A percentile compares a stretch with the other conserved stretches of the same genome.
Evolutionary conservation across 495 filamentous ascomycete genomes (phyloP).

Genomic region (Cetradonia linearis): DNA sequence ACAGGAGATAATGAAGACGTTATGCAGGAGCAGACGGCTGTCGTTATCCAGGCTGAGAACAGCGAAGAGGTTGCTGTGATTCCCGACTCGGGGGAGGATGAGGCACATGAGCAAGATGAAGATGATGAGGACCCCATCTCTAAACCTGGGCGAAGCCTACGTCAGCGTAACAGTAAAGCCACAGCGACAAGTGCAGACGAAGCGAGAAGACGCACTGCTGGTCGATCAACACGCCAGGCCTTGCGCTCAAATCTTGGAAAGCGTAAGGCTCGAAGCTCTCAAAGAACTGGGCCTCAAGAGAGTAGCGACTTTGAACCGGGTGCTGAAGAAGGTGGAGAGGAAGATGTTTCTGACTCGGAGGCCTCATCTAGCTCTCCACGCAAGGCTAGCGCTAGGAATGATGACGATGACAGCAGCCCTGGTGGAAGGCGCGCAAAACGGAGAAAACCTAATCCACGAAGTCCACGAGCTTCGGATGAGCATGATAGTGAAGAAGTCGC

Average conservation of each 20-base stretch:
- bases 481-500: conserved; percentile 38
- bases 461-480: conserved; percentile 45
- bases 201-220: conserved; percentile 28
- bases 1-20: conserved; percentile 35
- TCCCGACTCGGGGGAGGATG: conserved; percentile 43
- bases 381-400: conserved; percentile 36
- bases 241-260: conserved; percentile 36
- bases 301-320: conserved; percentile 84
- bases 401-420: conserved; percentile 40
- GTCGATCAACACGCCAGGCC: conserved; percentile 40
- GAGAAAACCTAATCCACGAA: conserved; percentile 40
- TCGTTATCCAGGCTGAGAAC: conserved; percentile 34
- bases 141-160: conserved; percentile 39
- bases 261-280: conserved; percentile 37
- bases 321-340: conserved; percentile 59
- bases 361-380: conserved; percentile 36
- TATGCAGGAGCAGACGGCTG: conserved; percentile 23
- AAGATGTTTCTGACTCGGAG: conserved; percentile 42
- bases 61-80: conserved; percentile 40
- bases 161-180: conserved; percentile 33
- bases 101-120: conserved; percentile 47
- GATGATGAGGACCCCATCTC: conserved; percentile 56
- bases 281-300: conserved; percentile 51
- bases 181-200: conserved; percentile 30
- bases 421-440: conserved; percentile 42